These are phyloP conservation scores for Fusarium sp. DNA, from an alignment of 2,329 filamentous ascomycete genomes.

Conservation along the genomic window DNA sequence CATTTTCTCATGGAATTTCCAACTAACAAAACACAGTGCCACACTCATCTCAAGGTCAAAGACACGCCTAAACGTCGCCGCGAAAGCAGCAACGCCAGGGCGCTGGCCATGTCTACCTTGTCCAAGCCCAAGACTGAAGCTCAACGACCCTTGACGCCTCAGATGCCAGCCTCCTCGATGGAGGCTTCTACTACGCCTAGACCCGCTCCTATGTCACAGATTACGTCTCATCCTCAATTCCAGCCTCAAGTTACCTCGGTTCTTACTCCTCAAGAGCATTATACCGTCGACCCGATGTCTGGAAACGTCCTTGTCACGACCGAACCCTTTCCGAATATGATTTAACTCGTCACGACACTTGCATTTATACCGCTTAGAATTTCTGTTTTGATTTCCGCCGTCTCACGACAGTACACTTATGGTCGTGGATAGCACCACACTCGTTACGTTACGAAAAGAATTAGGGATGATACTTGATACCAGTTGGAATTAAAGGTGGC, in stretches of 20 bases:
- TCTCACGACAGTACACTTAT: conserved; percentile 41
- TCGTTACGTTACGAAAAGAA: conserved; percentile 45
- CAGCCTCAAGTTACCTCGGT: conserved; percentile 44
- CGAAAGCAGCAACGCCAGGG: conserved; percentile 66
- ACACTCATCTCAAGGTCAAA: conserved; percentile 77
- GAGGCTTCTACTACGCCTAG: conserved; percentile 42
- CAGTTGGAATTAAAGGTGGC: conserved; percentile 34
- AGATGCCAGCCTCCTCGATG: conserved; percentile 41
- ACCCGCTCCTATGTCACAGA: conserved; percentile 44
- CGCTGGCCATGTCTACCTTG: conserved; percentile 55
- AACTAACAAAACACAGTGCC: conserved; percentile 63
- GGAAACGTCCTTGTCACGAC: conserved; percentile 40
- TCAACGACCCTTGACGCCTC: conserved; percentile 50
- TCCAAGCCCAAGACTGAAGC: conserved; percentile 61
- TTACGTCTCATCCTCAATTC: conserved; percentile 43
- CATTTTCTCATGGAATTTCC: background rate
- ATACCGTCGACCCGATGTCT: conserved; percentile 40
- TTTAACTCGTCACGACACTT: conserved; percentile 40
- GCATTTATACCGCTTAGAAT: conserved; percentile 30
- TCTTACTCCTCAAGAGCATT: conserved; percentile 33
- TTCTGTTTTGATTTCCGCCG: conserved; percentile 35
- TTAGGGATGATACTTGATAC: conserved; percentile 44
- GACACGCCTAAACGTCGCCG: conserved; percentile 75
- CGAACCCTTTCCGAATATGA: conserved; percentile 47
- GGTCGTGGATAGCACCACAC: conserved; percentile 42